These are phyloP conservation scores for Colletotrichum horii DNA, from an alignment of 2,329 filamentous ascomycete species.

Conservation along the genomic window DNA sequence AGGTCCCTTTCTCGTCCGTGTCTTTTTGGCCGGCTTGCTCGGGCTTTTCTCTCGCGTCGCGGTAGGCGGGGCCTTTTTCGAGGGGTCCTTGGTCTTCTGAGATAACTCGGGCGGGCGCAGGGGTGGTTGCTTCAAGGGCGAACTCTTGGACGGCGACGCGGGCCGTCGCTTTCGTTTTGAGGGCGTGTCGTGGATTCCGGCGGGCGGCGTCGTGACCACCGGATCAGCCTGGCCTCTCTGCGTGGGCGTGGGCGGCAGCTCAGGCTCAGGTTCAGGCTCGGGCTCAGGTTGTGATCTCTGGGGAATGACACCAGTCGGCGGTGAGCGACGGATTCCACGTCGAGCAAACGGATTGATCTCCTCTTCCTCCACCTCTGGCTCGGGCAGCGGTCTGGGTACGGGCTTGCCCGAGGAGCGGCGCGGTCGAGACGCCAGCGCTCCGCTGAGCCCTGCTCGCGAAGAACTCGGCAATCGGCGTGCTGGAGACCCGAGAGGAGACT, in stretches of 20 bases:
- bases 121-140: slow-evolving; percentile 53
- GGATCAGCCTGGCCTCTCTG: slow-evolving; percentile 55
- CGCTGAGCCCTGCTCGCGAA: slow-evolving; percentile 25
- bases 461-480: slow-evolving; percentile 31
- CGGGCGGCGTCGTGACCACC: slow-evolving; percentile 58
- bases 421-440: slow-evolving; percentile 39
- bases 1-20: neutral
- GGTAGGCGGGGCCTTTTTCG: slow-evolving; percentile 21
- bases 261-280: slow-evolving; percentile 52
- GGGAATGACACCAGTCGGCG: slow-evolving; percentile 26
- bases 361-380: slow-evolving; percentile 42
- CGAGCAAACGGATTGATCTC: slow-evolving; percentile 46
- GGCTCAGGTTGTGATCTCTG: neutral
- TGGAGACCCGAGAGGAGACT: slow-evolving; percentile 8
- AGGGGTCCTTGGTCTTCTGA: neutral
- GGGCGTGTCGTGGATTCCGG: slow-evolving; percentile 65
- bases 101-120: slow-evolving; percentile 30
- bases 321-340: slow-evolving; percentile 39
- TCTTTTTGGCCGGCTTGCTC: neutral
- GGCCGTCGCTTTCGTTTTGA: slow-evolving; percentile 53
- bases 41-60: neutral
- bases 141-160: slow-evolving; percentile 43
- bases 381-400: slow-evolving; percentile 51
- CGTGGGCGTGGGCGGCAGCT: slow-evolving; percentile 65
- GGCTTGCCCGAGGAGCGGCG: slow-evolving; percentile 47